These are phyloP conservation scores for Triglochin maritima DNA, from an alignment of 106 monocot genomes.

Conservation along the genomic window DNA sequence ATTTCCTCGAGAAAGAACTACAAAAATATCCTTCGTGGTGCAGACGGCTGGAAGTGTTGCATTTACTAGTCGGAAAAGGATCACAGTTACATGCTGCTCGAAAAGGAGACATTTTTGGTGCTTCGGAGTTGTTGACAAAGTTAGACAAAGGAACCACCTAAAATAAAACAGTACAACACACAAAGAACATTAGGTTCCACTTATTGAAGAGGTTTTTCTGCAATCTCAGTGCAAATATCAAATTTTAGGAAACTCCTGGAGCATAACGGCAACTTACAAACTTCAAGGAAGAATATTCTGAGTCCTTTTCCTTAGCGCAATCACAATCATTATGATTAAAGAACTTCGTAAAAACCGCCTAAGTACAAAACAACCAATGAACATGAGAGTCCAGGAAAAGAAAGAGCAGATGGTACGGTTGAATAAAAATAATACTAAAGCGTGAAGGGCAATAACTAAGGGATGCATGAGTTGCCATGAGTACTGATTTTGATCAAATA, in stretches of 20 bases:
- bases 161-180: constrained; percentile 1
- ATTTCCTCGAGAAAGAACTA: constrained; percentile 28
- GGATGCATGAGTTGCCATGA: too few relatives aligned
- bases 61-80: not conserved
- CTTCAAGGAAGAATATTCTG: constrained; percentile 16
- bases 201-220: not conserved
- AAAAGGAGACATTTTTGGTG: constrained; percentile 33
- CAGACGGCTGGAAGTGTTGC: not conserved
- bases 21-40: constrained; percentile 33
- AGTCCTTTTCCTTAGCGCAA: constrained; percentile 1
- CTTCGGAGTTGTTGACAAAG: constrained; percentile 49
- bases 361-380: not conserved
- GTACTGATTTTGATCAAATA: too few relatives aligned
- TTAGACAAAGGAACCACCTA: constrained; percentile 71
- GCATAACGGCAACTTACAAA: constrained; percentile 30
- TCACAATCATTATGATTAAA: constrained; percentile 33
- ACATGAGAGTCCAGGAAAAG: not conserved
- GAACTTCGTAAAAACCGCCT: constrained; percentile 65
- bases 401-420: not conserved
- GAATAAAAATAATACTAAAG: not conserved
- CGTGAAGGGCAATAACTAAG: too few relatives aligned
- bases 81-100: constrained; percentile 16
- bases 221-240: not conserved
- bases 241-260: not conserved
- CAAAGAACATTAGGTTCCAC: not conserved